phyloP scores from a whole-genome alignment of 116 monocot genomes.

The Thalassia testudinum region DNA sequence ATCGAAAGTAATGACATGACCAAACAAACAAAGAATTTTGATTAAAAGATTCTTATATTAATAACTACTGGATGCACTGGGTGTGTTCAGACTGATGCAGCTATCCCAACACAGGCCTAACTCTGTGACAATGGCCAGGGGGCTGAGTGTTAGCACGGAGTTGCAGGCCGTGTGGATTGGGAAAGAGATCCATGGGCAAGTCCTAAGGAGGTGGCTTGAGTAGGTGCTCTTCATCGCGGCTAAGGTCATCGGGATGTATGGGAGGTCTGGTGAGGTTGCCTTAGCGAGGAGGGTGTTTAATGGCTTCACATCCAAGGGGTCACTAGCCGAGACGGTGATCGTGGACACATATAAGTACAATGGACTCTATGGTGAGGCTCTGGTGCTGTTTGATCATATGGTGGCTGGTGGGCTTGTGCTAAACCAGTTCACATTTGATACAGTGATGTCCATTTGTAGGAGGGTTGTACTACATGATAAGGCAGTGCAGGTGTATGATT shows the following conservation, averaged over 20 bases:
- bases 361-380: conserved; percentile 30
- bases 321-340: conserved; percentile 56
- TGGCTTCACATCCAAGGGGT: too few species aligned
- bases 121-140: conserved; percentile 39
- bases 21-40: too few species aligned
- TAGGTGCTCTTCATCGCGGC: conserved; percentile 31
- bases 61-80: too few species aligned
- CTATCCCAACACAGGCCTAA: conserved; percentile 33
- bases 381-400: conserved; percentile 45
- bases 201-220: conserved; percentile 41
- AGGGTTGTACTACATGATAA: conserved; percentile 22
- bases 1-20: too few species aligned
- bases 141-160: conserved; percentile 28
- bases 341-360: conserved; percentile 57
- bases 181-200: conserved; percentile 46
- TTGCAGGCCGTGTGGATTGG: conserved; percentile 40
- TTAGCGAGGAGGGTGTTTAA: too few species aligned
- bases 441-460: conserved; percentile 37
- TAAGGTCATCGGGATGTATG: conserved; percentile 59
- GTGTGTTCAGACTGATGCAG: too few species aligned
- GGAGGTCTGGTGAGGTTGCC: conserved; percentile 32
- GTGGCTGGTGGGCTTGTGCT: conserved; percentile 34
- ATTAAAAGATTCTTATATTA: too few species aligned
- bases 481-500: conserved; percentile 39
- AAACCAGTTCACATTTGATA: conserved; percentile 56